Evolutionary conservation across 139 green algal genomes (phyloP).

Genomic region (Pseudopediastrum boryanum): DNA sequence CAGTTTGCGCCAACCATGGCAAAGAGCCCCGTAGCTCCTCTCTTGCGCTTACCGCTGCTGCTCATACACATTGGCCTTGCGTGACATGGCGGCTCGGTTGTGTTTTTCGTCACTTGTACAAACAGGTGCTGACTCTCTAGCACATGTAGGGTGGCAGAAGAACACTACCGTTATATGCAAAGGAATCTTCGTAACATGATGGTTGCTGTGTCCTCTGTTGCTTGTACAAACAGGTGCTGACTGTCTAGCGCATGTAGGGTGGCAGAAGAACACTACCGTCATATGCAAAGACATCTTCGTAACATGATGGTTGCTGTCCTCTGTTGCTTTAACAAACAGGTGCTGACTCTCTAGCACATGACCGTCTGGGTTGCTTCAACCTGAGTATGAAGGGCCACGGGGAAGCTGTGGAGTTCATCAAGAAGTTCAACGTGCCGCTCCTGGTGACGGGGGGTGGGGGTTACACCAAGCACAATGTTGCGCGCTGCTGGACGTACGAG

Average conservation of each 20-base stretch:
- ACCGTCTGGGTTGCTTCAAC: constrained; percentile 95
- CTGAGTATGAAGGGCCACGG: constrained; percentile 66
- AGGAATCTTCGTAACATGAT: no score
- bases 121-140: no score
- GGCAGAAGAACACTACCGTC: neutral
- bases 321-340: constrained; percentile 50
- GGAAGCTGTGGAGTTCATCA: constrained; percentile 91
- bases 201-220: no score
- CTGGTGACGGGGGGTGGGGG: constrained; percentile 89
- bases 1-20: no score
- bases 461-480: constrained; percentile 98
- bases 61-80: no score
- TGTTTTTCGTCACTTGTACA: no score
- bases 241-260: no score
- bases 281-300: neutral
- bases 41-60: no score
- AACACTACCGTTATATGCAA: neutral
- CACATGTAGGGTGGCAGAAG: no score
- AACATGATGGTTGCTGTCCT: neutral
- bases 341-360: constrained; percentile 87
- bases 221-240: no score
- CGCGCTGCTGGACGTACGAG: constrained; percentile 97
- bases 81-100: no score
- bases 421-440: constrained; percentile 87
- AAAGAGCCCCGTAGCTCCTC: no score